These are phyloP conservation scores for Metahyphopichia silvanorum DNA, from an alignment of 805 yeast genomes.

Conservation along the genomic window DNA sequence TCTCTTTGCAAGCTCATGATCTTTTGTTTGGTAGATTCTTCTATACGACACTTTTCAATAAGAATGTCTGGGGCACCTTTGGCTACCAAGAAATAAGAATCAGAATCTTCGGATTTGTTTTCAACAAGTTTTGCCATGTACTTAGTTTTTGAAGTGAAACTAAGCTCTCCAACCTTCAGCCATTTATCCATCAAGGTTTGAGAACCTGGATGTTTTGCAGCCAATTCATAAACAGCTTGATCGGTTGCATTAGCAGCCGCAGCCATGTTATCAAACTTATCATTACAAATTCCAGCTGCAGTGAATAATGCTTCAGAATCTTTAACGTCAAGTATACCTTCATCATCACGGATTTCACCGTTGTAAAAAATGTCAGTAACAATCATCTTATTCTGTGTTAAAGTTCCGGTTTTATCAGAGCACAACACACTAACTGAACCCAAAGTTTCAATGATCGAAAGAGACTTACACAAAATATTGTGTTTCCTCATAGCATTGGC, in stretches of 20 bases:
- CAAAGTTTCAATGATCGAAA: conserved; percentile 52
- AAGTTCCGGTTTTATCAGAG: conserved; percentile 43
- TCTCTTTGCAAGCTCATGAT: conserved; percentile 22
- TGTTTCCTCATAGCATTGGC: conserved; percentile 44
- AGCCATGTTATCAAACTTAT: conserved; percentile 19
- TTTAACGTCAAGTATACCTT: conserved; percentile 8
- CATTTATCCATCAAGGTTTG: conserved; percentile 10
- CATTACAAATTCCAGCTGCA: conserved; percentile 33
- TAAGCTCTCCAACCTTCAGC: conserved; percentile 23
- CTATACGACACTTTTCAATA: conserved; percentile 25
- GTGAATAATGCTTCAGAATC: conserved; percentile 7
- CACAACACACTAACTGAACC: conserved; percentile 51
- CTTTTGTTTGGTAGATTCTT: conserved; percentile 10
- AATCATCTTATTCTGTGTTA: conserved; percentile 50
- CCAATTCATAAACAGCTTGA: conserved; percentile 38
- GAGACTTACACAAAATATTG: conserved; percentile 43
- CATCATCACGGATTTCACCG: conserved; percentile 9
- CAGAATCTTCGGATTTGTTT: conserved; percentile 2
- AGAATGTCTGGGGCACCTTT: conserved; percentile 50
- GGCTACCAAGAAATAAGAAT: conserved; percentile 21
- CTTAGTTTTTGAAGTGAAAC: conserved; percentile 48
- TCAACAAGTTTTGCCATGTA: conserved; percentile 36
- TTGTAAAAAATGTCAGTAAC: conserved; percentile 26
- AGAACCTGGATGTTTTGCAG: conserved; percentile 14
- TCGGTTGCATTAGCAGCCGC: conserved; percentile 49